phyloP scores from a whole-genome alignment of 208 protist genomes.

The Leishmania lainsoni region DNA sequence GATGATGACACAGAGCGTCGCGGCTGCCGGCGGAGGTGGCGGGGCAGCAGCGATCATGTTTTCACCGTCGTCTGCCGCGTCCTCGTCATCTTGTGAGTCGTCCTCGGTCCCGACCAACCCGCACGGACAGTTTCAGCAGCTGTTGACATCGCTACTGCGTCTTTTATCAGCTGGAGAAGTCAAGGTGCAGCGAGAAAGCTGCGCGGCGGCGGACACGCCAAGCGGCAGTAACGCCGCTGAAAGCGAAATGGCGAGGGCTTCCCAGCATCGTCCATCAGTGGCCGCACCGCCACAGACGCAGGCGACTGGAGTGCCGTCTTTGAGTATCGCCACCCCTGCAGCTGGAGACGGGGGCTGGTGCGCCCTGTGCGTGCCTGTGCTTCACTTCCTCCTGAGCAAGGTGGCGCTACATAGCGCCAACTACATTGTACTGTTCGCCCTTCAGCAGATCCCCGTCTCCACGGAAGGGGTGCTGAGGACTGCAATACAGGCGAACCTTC shows the following conservation, averaged over 20 bases:
- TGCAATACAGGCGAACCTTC: constrained; percentile 12
- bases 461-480: constrained; percentile 30
- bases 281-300: background rate
- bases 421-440: constrained; percentile 27
- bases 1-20: constrained; percentile 14
- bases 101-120: background rate
- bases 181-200: background rate
- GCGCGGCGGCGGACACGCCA: no score
- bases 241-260: background rate
- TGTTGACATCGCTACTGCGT: constrained; percentile 26
- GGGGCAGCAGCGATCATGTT: background rate
- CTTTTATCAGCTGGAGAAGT: constrained; percentile 5
- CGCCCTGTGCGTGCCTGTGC: constrained; percentile 27
- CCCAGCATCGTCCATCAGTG: background rate
- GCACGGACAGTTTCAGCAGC: constrained; percentile 12
- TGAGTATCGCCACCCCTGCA: background rate
- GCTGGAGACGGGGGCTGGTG: constrained; percentile 12
- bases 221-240: background rate
- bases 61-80: background rate
- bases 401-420: constrained; percentile 28
- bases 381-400: constrained; percentile 32
- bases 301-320: background rate
- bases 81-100: background rate
- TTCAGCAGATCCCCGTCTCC: constrained; percentile 32
- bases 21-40: background rate